These are phyloP conservation scores for Ustilago lituana DNA, from an alignment of 1,284 basidiomycete genomes.

Conservation along the genomic window DNA sequence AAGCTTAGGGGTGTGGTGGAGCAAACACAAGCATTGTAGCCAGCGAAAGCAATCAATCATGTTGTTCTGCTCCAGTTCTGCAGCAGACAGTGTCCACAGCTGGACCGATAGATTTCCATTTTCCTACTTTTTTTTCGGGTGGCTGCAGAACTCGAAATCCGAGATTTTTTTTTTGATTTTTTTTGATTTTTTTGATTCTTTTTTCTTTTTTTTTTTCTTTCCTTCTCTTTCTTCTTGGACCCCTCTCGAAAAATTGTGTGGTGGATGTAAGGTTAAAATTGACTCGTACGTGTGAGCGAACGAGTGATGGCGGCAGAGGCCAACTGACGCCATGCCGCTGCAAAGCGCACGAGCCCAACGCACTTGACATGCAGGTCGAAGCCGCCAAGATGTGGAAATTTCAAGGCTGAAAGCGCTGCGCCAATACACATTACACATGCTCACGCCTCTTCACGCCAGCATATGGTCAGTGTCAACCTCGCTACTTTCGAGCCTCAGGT, in stretches of 20 bases:
- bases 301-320: too few species aligned
- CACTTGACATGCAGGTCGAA: slow-evolving; percentile 7
- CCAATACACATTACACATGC: not conserved
- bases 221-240: slow-evolving; percentile 8
- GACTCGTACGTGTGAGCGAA: slow-evolving; percentile 6
- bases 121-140: slow-evolving; percentile 8
- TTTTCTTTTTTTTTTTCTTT: not conserved
- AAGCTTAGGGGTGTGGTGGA: not conserved
- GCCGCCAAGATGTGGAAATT: slow-evolving; percentile 5
- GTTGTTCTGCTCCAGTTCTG: too few species aligned
- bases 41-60: not conserved
- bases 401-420: not conserved
- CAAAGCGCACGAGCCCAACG: slow-evolving; percentile 3
- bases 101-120: too few species aligned
- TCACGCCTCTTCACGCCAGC: not conserved
- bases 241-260: not conserved
- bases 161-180: slow-evolving; percentile 7
- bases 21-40: not conserved
- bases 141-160: not conserved
- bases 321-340: too few species aligned
- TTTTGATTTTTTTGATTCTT: not conserved
- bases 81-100: too few species aligned
- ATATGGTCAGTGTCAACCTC: too few species aligned
- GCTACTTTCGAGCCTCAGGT: too few species aligned
- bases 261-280: not conserved